Evolutionary conservation across 306 rosid genomes (phyloP).

Genomic region (Quercus agrifolia): DNA sequence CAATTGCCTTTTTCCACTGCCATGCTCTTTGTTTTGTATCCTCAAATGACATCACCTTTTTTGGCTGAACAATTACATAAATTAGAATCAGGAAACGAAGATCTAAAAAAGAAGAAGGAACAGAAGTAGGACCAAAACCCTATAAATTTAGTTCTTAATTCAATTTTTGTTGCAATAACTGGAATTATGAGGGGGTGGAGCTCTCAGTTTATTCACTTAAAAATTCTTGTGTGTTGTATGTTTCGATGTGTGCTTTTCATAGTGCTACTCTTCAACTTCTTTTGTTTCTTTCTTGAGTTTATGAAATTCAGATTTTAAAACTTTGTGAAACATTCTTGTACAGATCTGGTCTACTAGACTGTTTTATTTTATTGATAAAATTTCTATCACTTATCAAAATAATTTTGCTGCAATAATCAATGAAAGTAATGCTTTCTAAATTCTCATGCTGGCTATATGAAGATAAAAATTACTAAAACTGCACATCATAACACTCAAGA

Average conservation of each 20-base stretch:
- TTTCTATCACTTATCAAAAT: no score
- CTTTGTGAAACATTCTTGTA: no score
- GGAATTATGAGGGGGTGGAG: no score
- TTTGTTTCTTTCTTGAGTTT: no score
- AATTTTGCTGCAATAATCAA: background rate
- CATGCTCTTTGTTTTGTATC: constrained; percentile 91
- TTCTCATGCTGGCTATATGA: background rate
- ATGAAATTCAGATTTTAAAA: no score
- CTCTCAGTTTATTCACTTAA: no score
- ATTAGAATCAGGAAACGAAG: constrained; percentile 12
- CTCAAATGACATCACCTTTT: constrained; percentile 83
- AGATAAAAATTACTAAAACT: background rate
- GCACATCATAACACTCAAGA: no score
- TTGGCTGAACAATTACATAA: constrained; percentile 62
- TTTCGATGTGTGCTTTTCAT: no score
- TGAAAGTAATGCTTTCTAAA: background rate
- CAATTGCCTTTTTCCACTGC: constrained; percentile 98
- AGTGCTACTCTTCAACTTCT: no score
- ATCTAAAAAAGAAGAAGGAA: background rate
- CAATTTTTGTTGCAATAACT: background rate
- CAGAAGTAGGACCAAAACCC: background rate
- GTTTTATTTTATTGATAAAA: no score
- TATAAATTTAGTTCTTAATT: background rate
- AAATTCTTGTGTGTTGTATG: no score
- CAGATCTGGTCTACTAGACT: no score